Base-by-base conservation (phyloP, 768 basidiomycete species). In the Lactifluus hygrophoroides region DNA sequence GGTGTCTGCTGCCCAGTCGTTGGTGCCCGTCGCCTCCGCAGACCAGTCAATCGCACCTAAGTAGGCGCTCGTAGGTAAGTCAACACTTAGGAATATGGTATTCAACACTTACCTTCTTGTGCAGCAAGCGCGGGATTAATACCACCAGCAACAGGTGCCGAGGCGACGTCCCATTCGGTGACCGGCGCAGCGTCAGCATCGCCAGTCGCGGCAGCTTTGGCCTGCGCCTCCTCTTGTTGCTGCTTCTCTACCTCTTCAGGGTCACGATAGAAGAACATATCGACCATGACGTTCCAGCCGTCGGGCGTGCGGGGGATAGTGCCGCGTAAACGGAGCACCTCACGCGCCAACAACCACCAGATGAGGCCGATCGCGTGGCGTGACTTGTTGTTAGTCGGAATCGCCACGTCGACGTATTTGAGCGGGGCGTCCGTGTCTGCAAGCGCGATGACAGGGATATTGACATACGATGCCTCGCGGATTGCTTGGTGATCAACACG, bases 401-500 rank as follows among this genome's bases (percentile, higher is more conserved):
- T 96, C 56, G 90, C 94, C 68, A 98, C 85, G 73, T 99, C 96
- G 73, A 99, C 94, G 73, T 93, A 97, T 75, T 92, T 86, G 69
- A 98, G 84, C 57, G 94, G 92, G 47, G 96, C 93, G 74, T 99
- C 96, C 67, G 94, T 96, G 77, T 99, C 96, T 78, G 91, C 94
- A 69, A 99, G 86, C 60, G 95, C 96, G 68, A 99, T 96, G 69
- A 99, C 96, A 68, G 96, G 96, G 75, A 99, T 98, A 87, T 99
- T 99, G 74, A 98, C 96, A 72, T 98, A 99, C 57, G 95, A 95
- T 46, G 96, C 94, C 79, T 99, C 96, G 67, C 96, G 92, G 77
- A 99, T 99, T 65, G 96, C 96, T 77, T 99, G 96, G 82, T 98
- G 96, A 78, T 98, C 96, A 64, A 97, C 91, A 65, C 96, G 91